Evolutionary conservation across 225 moss, liverwort and hornwort genomes (phyloP).

Genomic region (Bryum argenteum): DNA sequence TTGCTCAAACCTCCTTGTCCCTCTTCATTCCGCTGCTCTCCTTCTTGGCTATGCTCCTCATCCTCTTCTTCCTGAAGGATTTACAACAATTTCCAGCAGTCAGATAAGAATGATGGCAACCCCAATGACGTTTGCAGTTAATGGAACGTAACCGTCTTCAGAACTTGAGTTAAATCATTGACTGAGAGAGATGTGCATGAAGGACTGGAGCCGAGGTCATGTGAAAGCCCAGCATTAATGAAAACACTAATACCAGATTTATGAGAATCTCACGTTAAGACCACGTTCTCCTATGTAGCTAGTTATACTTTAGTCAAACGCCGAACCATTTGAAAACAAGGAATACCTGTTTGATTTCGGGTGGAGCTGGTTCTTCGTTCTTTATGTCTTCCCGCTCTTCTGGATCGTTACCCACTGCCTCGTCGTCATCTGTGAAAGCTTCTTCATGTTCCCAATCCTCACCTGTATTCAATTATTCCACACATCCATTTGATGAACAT

Average conservation of each 20-base stretch:
- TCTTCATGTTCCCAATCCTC: constrained; percentile 99
- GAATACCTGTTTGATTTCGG: constrained; percentile 94
- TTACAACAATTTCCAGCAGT: constrained; percentile 30
- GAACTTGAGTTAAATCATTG: background rate
- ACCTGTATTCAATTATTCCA: constrained; percentile 50
- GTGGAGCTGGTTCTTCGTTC: constrained; percentile 92
- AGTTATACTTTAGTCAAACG: constrained; percentile 1
- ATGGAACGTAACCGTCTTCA: background rate
- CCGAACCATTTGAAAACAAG: constrained; percentile 9
- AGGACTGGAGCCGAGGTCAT: background rate
- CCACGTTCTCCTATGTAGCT: constrained; percentile 2
- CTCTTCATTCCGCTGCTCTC: constrained; percentile 71
- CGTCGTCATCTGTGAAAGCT: constrained; percentile 97
- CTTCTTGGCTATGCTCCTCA: constrained; percentile 82
- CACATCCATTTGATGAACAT: background rate
- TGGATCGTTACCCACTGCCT: constrained; percentile 97
- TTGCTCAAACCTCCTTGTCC: constrained; percentile 93
- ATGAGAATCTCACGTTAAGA: constrained; percentile 7
- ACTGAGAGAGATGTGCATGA: background rate
- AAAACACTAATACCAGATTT: background rate
- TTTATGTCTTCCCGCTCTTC: constrained; percentile 96
- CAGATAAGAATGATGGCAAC: constrained; percentile 14
- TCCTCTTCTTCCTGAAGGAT: constrained; percentile 74
- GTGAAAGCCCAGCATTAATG: constrained; percentile 1
- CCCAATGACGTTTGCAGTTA: constrained; percentile 6